Evolutionary conservation across 352 stramenopile genomes (phyloP).

Genomic region (Pythium dissotocum): DNA sequence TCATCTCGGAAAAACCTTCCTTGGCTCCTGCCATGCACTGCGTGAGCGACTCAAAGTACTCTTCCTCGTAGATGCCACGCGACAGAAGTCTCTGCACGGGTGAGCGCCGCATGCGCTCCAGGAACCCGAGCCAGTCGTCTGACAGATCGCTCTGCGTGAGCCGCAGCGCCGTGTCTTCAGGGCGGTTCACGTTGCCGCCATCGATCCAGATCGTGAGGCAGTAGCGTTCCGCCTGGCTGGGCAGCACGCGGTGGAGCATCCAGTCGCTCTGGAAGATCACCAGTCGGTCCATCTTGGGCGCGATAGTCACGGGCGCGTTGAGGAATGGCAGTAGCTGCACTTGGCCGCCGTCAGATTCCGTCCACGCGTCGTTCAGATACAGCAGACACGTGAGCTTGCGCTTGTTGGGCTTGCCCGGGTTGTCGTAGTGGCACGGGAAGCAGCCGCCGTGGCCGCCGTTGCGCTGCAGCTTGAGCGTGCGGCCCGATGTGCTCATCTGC

Average conservation of each 20-base stretch:
- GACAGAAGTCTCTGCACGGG: constrained; percentile 74
- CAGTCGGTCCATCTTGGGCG: constrained; percentile 71
- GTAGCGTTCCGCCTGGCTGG: constrained; percentile 50
- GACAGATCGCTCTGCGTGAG: constrained; percentile 60
- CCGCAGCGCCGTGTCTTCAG: constrained; percentile 62
- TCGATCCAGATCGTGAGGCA: constrained; percentile 75
- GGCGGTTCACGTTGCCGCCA: constrained; percentile 46
- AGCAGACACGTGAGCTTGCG: constrained; percentile 78
- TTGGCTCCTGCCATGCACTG: constrained; percentile 61
- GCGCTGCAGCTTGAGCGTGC: constrained; percentile 78
- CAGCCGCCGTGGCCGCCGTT: constrained; percentile 73
- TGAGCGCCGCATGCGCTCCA: constrained; percentile 54
- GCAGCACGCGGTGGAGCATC: constrained; percentile 73
- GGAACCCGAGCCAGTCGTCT: constrained; percentile 61
- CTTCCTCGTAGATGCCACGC: constrained; percentile 72
- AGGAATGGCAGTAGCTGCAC: constrained; percentile 81
- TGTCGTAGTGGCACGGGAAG: constrained; percentile 87
- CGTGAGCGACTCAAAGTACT: constrained; percentile 71
- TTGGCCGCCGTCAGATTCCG: constrained; percentile 63
- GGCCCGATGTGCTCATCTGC: constrained; percentile 54
- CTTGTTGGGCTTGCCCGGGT: constrained; percentile 74
- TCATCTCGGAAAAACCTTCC: constrained; percentile 60
- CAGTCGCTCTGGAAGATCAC: constrained; percentile 72
- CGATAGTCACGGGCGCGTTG: constrained; percentile 49
- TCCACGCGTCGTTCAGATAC: constrained; percentile 79